Conservation (phyloP, 1,139 yeast species). For the Zygotorulaspora mrakii region DNA sequence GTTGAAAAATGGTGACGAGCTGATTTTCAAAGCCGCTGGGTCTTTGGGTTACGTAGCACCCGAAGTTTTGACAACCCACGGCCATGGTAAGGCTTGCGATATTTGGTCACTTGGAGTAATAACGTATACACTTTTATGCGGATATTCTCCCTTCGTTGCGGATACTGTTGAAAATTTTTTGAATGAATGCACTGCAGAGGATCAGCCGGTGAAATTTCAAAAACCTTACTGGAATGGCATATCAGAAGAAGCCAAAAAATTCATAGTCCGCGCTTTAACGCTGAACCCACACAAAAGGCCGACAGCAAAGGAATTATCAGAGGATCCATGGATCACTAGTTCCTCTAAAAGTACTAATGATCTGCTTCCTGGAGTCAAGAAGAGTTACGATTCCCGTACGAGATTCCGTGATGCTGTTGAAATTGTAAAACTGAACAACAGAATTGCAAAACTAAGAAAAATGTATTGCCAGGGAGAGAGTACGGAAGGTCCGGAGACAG, state of each 20-base stretch:
- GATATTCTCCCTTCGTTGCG: constrained; percentile 87
- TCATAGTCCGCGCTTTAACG: constrained; percentile 63
- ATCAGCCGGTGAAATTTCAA: constrained; percentile 67
- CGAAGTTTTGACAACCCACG: constrained; percentile 69
- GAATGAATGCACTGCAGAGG: constrained; percentile 69
- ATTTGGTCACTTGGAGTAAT: constrained; percentile 92
- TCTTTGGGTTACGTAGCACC: constrained; percentile 95
- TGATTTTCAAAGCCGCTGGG: constrained; percentile 77
- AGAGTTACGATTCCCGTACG: constrained; percentile 78
- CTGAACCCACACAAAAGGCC: constrained; percentile 64
- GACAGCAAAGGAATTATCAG: constrained; percentile 58
- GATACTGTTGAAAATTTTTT: constrained; percentile 79
- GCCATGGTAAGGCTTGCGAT: constrained; percentile 91
- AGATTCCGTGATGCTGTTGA: constrained; percentile 86
- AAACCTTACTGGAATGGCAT: constrained; percentile 82
- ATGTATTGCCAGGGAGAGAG: constrained; percentile 46
- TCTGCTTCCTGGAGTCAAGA: constrained; percentile 65
- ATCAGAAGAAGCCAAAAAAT: constrained; percentile 68
- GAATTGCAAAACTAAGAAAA: constrained; percentile 61
- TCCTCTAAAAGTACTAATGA: constrained; percentile 52
- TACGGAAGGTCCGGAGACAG: constrained; percentile 35
- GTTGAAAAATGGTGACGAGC: constrained; percentile 54
- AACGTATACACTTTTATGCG: constrained; percentile 83
- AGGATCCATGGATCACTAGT: constrained; percentile 66
- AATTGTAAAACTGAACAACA: constrained; percentile 69